Conservation (phyloP, 208 protist species). For the Acanthamoeba culbertsoni region DNA sequence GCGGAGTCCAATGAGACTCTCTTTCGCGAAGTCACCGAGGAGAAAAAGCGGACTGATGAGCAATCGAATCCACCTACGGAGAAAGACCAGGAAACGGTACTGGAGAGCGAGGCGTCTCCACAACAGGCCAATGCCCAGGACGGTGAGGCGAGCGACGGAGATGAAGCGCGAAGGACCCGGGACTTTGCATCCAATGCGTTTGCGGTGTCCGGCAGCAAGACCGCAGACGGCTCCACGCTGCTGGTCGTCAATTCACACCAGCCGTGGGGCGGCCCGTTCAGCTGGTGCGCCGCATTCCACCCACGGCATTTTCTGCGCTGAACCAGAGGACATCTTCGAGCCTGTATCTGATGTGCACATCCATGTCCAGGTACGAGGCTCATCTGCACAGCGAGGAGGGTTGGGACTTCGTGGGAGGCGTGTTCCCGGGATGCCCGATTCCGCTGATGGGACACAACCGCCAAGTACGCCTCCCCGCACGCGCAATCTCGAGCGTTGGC, state of each 20-base stretch:
- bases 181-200: constrained; percentile 8
- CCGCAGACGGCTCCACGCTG: not conserved
- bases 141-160: not conserved
- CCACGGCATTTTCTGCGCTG: too few species aligned
- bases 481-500: not conserved
- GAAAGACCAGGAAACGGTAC: not conserved
- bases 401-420: constrained; percentile 25
- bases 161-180: not conserved
- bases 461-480: not conserved
- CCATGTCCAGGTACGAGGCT: constrained; percentile 18
- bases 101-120: not conserved
- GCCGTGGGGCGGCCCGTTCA: constrained; percentile 2
- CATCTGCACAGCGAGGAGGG: constrained; percentile 51
- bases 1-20: not conserved
- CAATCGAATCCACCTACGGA: not conserved
- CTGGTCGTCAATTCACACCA: constrained; percentile 31
- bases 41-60: not conserved
- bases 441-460: constrained; percentile 20
- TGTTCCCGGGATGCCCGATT: not conserved
- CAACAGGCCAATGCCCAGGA: not conserved
- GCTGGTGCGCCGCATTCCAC: not conserved
- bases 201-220: not conserved
- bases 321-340: too few species aligned
- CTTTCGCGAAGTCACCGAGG: not conserved
- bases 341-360: not conserved